Conservation (phyloP, 352 stramenopile species). For the Phytophthora colocasiae region DNA sequence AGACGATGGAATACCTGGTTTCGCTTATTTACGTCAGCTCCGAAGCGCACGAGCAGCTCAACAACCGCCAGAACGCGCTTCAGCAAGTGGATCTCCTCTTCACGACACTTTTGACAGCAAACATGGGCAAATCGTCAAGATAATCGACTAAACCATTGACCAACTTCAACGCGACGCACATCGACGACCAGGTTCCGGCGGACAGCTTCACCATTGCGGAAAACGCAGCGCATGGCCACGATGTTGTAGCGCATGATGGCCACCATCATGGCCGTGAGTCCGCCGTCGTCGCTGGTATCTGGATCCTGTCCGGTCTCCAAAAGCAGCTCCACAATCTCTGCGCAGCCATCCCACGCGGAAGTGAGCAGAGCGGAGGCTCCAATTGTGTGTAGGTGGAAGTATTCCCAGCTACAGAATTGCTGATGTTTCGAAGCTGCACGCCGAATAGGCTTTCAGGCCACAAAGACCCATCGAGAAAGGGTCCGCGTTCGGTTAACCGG, state of each 20-base stretch:
- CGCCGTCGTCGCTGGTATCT: constrained; percentile 22
- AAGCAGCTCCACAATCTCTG: constrained; percentile 20
- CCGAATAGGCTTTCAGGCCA: constrained; percentile 7
- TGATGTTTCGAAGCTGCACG: background rate
- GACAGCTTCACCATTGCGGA: constrained; percentile 23
- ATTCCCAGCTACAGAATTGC: constrained; percentile 31
- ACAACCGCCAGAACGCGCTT: constrained; percentile 11
- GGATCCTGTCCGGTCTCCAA: constrained; percentile 29
- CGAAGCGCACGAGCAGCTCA: constrained; percentile 13
- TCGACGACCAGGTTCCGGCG: constrained; percentile 32
- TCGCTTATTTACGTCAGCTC: constrained; percentile 13
- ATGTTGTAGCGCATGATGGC: constrained; percentile 32
- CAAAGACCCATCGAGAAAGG: constrained; percentile 3
- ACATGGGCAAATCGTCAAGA: constrained; percentile 14
- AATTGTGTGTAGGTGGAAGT: constrained; percentile 32
- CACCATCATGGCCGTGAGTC: constrained; percentile 36
- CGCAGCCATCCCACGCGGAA: constrained; percentile 26
- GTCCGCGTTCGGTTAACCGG: background rate
- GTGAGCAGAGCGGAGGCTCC: constrained; percentile 31
- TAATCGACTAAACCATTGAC: background rate
- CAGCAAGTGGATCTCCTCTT: constrained; percentile 17
- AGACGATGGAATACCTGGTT: constrained; percentile 11
- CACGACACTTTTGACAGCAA: constrained; percentile 13
- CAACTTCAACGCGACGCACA: constrained; percentile 13
- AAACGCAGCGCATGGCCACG: constrained; percentile 37